Conservation (phyloP, 2,329 filamentous ascomycete species). For the Eurotiales sp. region DNA sequence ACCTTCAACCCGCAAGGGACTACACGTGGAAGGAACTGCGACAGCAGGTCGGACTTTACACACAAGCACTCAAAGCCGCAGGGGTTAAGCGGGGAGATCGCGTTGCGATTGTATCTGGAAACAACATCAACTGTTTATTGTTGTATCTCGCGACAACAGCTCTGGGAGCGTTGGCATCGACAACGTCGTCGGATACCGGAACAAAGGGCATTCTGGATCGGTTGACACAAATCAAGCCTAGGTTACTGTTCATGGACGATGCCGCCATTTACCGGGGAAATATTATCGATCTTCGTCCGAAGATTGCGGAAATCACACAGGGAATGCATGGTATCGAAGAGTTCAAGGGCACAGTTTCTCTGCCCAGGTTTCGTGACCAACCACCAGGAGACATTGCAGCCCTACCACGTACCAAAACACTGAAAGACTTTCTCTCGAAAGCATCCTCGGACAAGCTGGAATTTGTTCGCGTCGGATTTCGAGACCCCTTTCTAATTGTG, state of each 20-base stretch:
- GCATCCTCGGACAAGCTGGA: conserved; percentile 35
- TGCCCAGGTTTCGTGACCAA: conserved; percentile 59
- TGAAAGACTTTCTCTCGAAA: conserved; percentile 39
- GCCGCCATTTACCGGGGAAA: conserved; percentile 76
- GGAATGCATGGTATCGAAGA: conserved; percentile 59
- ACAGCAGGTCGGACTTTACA: conserved; percentile 53
- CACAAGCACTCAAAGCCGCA: conserved; percentile 62
- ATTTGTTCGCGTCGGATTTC: conserved; percentile 63
- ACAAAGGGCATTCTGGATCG: conserved; percentile 72
- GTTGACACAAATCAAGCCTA: conserved; percentile 69
- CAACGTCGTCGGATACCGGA: conserved; percentile 78
- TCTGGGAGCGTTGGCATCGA: conserved; percentile 72
- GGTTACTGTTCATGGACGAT: conserved; percentile 81
- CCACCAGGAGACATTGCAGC: conserved; percentile 57
- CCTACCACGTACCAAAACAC: conserved; percentile 45
- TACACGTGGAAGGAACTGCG: conserved; percentile 68
- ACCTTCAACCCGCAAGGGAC: conserved; percentile 34
- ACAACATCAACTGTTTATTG: conserved; percentile 69
- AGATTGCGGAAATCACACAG: conserved; percentile 64
- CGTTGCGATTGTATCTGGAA: conserved; percentile 70
- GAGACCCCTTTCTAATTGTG: conserved; percentile 72
- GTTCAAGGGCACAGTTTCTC: conserved; percentile 62
- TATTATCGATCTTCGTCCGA: conserved; percentile 64
- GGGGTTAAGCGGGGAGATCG: conserved; percentile 70
- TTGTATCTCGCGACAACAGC: conserved; percentile 67